Conservation (phyloP, 768 basidiomycete species). For the Boletus tomentosulus region DNA sequence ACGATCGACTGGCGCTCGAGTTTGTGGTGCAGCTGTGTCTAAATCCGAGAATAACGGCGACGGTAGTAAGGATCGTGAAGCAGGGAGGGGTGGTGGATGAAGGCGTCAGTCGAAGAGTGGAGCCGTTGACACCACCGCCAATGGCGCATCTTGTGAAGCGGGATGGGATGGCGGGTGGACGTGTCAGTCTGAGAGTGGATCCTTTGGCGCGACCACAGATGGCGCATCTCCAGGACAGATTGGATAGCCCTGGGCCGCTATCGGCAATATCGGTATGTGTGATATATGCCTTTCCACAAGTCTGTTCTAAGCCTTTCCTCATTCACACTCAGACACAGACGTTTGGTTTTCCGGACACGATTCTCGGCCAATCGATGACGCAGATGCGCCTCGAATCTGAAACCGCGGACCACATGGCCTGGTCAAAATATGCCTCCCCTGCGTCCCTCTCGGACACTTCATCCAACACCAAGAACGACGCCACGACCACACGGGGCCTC, state of each 20-base stretch:
- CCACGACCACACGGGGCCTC: constrained; percentile 8
- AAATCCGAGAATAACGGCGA: constrained; percentile 64
- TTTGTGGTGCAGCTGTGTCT: constrained; percentile 82
- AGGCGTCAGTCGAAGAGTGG: neutral
- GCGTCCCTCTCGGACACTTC: constrained; percentile 6
- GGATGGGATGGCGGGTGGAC: neutral
- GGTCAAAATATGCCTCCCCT: constrained; percentile 54
- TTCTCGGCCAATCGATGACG: constrained; percentile 62
- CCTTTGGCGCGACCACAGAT: constrained; percentile 21
- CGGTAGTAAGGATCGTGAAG: constrained; percentile 64
- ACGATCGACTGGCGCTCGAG: constrained; percentile 83
- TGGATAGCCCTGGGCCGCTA: neutral
- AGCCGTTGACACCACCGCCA: neutral
- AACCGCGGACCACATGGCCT: constrained; percentile 77
- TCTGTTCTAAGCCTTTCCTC: neutral
- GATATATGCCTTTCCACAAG: neutral
- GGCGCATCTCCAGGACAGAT: constrained; percentile 19
- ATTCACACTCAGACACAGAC: constrained; percentile 9
- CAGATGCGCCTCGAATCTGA: constrained; percentile 71
- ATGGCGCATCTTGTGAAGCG: neutral
- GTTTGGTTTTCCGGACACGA: constrained; percentile 57
- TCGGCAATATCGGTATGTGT: constrained; percentile 7
- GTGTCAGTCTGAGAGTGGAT: neutral
- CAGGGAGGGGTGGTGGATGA: constrained; percentile 31
- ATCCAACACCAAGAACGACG: neutral